A percentile compares a stretch with the other conserved stretches of the same genome.
These are phyloP conservation scores for Plasmodium relictum DNA, from an alignment of 169 alveolate species.

Conservation along the genomic window DNA sequence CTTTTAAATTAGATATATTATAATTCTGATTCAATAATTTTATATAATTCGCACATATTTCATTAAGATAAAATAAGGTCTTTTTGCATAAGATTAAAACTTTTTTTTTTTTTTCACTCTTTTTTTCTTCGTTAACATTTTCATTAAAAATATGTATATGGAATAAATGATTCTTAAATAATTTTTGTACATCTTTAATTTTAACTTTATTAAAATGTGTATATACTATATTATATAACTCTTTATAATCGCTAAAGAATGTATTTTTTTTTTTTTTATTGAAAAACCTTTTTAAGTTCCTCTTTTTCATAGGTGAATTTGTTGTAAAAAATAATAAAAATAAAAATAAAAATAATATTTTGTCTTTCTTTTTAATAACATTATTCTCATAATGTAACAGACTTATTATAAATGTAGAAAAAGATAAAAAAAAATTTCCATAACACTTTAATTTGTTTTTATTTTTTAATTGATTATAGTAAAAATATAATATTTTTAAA, in stretches of 20 bases:
- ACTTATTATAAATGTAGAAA: slow-evolving; percentile 14
- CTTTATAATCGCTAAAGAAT: neutral
- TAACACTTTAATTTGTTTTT: neutral
- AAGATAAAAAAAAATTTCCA: slow-evolving; percentile 2
- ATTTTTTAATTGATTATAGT: neutral
- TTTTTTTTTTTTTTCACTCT: slow-evolving; percentile 3
- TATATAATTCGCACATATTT: slow-evolving; percentile 23
- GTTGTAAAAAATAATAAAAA: slow-evolving; percentile 49
- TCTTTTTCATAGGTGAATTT: slow-evolving; percentile 6
- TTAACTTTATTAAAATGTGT: slow-evolving; percentile 22
- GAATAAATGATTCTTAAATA: slow-evolving; percentile 21
- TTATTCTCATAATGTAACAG: slow-evolving; percentile 56
- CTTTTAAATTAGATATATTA: too few species aligned
- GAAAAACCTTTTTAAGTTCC: neutral
- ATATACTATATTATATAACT: neutral
- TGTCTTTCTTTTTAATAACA: slow-evolving; percentile 58
- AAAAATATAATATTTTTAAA: slow-evolving; percentile 38
- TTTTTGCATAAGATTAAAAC: slow-evolving; percentile 42
- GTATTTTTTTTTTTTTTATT: slow-evolving; percentile 28
- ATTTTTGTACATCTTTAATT: slow-evolving; percentile 6
- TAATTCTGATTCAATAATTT: neutral
- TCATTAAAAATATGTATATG: slow-evolving; percentile 41
- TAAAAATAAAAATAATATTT: slow-evolving; percentile 33
- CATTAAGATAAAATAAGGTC: slow-evolving; percentile 21
- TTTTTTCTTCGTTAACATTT: neutral